Evolutionary conservation across 1,284 basidiomycete species (phyloP), one percentile per base, ranked within the genome.

Genomic region (Rhizopogon hawkerae): DNA sequence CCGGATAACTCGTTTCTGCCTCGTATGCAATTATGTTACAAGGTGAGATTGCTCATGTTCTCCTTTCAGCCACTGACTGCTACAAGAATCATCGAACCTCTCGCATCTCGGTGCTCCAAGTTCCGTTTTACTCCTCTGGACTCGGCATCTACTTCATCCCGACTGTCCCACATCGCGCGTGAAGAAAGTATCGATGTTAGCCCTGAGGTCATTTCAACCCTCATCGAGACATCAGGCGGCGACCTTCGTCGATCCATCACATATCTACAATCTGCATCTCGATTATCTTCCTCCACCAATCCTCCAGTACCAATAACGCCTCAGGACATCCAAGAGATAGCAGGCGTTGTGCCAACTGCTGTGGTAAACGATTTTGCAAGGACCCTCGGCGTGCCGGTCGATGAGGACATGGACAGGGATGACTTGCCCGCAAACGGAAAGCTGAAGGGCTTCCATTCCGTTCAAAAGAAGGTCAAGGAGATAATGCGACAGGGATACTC

Each of bases 1-100:
- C 5, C 80, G 87, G 45, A 98, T 98, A 64, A 98, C 96, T 33
- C 79, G 96, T 3, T 99, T 99, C 72, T 99, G 96, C 70, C 76
- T 99, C 16, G 92, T 98, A 4, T 99, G 96, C 75, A 99, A 99
- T 74, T 99, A 98, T 67, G 96, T 99, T 24, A 98, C 96, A 1
- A 79, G 95, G 92, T 93, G 44, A 54, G 79, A 60, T 9, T 14
- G 33, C 39, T 24, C 18, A 24, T 33, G 3, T 46, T 31, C 38
- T 38, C 38, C 13, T 23, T 38, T 35, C 33, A 36, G 11, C 7
- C 1, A 42, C 35, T 51, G 55, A 34, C 37, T n/a, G 9, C 26
- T 11, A 10, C 38, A 58, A 97, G 95, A 61, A 98, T 99, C 57
- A 99, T 99, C 53, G 96, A 98, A 64, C 96, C 96, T 0, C 79